These are phyloP conservation scores for Liquidambar formosana DNA, from an alignment of 164 flowering plant species.

Conservation along the genomic window DNA sequence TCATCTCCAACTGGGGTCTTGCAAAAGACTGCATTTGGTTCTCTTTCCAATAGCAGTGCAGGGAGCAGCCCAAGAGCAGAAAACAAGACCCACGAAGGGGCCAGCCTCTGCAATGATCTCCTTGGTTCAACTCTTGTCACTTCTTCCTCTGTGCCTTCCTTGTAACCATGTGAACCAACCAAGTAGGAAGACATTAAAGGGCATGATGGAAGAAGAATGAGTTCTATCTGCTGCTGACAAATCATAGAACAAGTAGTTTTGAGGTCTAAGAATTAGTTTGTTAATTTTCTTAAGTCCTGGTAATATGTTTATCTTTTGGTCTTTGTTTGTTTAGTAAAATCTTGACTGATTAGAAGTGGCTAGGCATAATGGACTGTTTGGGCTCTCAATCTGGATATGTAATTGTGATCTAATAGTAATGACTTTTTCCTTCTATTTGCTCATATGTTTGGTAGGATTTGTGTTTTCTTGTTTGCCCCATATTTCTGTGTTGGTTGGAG, in stretches of 20 bases:
- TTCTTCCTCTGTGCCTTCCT: slow-evolving; percentile 37
- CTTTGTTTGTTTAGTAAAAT: background rate
- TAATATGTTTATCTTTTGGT: background rate
- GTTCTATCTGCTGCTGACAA: slow-evolving; percentile 7
- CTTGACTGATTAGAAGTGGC: background rate
- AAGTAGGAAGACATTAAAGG: background rate
- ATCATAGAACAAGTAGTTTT: background rate
- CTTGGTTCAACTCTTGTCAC: slow-evolving; percentile 35
- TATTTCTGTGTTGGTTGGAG: background rate
- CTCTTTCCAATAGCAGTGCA: slow-evolving; percentile 81
- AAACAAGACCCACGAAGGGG: slow-evolving; percentile 31
- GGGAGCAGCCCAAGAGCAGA: slow-evolving; percentile 78
- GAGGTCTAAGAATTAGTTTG: slow-evolving; percentile 1
- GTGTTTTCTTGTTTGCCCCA: background rate
- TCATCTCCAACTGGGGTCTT: slow-evolving; percentile 82
- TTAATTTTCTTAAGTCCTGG: background rate
- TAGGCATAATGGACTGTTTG: background rate
- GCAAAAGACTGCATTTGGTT: slow-evolving; percentile 62
- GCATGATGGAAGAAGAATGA: background rate
- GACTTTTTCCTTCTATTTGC: background rate
- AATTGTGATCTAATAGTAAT: background rate
- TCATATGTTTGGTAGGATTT: background rate
- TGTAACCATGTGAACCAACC: too few relatives aligned
- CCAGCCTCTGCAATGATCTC: slow-evolving; percentile 36
- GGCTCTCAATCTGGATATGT: background rate